Conservation (phyloP, 2,329 filamentous ascomycete species). For the Aspergillus sp. region DNA sequence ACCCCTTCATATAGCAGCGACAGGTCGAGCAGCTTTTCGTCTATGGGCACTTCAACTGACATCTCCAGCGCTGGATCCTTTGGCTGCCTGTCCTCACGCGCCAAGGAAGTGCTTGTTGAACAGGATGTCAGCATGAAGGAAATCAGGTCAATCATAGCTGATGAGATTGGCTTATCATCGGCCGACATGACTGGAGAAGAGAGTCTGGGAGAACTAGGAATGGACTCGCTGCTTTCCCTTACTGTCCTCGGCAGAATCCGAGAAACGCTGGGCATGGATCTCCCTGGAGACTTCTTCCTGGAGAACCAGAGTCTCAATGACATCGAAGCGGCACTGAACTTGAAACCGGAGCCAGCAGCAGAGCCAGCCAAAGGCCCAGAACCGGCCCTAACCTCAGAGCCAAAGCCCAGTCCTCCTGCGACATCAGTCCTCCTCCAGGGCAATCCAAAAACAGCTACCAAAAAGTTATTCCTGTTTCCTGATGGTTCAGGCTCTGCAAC, state of each 20-base stretch:
- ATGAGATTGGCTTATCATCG: constrained; percentile 36
- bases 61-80: constrained; percentile 25
- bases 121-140: constrained; percentile 28
- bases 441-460: constrained; percentile 33
- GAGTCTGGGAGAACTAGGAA: constrained; percentile 35
- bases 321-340: constrained; percentile 28
- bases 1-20: constrained; percentile 22
- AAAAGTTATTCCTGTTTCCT: constrained; percentile 36
- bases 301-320: constrained; percentile 35
- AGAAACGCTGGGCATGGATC: constrained; percentile 33
- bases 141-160: constrained; percentile 33
- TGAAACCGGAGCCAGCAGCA: constrained; percentile 27
- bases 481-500: constrained; percentile 40
- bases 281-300: constrained; percentile 36
- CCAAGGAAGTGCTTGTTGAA: constrained; percentile 17
- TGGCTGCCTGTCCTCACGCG: constrained; percentile 19
- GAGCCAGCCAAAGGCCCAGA: constrained; percentile 5
- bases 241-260: constrained; percentile 38
- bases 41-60: constrained; percentile 20
- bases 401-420: constrained; percentile 28
- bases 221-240: constrained; percentile 39
- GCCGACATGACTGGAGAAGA: constrained; percentile 31
- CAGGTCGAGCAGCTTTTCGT: constrained; percentile 20
- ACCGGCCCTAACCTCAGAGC: constrained; percentile 14
- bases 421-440: constrained; percentile 36